phyloP scores from a whole-genome alignment of 2,329 filamentous ascomycete species.

The Nemania abortiva region DNA sequence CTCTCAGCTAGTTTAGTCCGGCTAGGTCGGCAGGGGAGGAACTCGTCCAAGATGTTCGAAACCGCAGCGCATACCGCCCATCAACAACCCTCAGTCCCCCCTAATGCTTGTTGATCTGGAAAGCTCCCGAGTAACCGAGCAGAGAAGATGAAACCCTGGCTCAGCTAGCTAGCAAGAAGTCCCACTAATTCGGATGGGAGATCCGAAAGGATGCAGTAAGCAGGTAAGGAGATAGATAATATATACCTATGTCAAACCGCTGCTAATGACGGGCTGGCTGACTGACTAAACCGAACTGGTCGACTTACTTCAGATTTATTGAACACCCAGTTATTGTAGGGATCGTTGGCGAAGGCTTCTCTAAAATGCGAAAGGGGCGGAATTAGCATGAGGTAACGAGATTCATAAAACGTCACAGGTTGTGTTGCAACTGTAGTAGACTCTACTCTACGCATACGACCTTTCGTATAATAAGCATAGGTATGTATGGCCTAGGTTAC shows the following conservation, averaged over 20 bases:
- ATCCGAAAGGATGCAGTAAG: conserved; percentile 18
- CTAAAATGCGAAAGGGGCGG: conserved; percentile 33
- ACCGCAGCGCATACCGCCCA: conserved; percentile 28
- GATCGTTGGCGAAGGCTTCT: conserved; percentile 51
- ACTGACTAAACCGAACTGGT: too few relatives aligned
- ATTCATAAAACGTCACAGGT: conserved; percentile 6
- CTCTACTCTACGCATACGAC: too few relatives aligned
- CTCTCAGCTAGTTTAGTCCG: conserved; percentile 1
- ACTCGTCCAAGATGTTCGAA: conserved; percentile 24
- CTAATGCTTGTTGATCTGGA: conserved; percentile 27
- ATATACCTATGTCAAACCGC: background rate
- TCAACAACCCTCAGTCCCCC: background rate
- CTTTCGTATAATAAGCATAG: too few relatives aligned
- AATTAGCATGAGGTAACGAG: conserved; percentile 41
- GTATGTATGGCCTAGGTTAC: background rate
- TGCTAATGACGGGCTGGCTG: conserved; percentile 14
- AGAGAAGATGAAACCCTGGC: conserved; percentile 29
- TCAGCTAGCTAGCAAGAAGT: conserved; percentile 13
- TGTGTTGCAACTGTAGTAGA: background rate
- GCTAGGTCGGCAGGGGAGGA: conserved; percentile 31
- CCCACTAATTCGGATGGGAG: conserved; percentile 14
- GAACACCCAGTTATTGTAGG: conserved; percentile 53
- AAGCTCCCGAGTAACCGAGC: conserved; percentile 36
- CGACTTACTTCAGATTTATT: conserved; percentile 47
- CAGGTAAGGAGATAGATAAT: background rate